Conservation (phyloP, 306 rosid species). For the Clitoria ternatea region DNA sequence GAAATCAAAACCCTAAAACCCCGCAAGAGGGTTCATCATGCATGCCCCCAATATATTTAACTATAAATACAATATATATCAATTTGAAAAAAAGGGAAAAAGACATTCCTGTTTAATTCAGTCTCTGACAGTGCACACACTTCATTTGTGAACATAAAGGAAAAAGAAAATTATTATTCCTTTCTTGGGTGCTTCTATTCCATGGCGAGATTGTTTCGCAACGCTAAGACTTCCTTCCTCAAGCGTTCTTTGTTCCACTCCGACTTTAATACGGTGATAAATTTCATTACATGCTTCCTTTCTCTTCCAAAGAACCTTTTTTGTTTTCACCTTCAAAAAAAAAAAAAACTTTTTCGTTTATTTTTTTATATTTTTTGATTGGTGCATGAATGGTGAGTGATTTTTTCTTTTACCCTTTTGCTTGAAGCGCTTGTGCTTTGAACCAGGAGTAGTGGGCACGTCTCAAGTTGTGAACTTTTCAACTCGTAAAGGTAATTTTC, state of each 20-base stretch:
- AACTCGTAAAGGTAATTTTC: constrained; percentile 50
- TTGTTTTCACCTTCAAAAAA: neutral
- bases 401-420: constrained; percentile 18
- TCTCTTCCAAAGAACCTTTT: neutral
- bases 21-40: neutral
- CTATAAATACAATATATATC: neutral
- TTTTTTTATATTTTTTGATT: neutral
- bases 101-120: neutral
- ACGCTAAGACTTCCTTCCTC: constrained; percentile 36
- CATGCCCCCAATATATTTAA: too few relatives aligned
- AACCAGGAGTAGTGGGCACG: constrained; percentile 45
- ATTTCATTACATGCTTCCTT: constrained; percentile 3
- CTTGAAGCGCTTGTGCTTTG: constrained; percentile 48
- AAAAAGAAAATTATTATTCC: neutral
- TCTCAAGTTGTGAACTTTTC: constrained; percentile 58
- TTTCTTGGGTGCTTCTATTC: neutral
- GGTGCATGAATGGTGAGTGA: neutral
- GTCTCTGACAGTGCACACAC: neutral
- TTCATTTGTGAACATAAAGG: neutral
- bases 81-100: neutral
- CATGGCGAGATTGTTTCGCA: constrained; percentile 80
- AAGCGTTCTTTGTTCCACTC: constrained; percentile 46
- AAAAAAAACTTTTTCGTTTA: neutral
- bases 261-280: constrained; percentile 28
- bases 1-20: constrained; percentile 25